Evolutionary conservation across 257 asterid genomes (phyloP), one percentile per base, ranked within the genome.

Genomic region (Solanum virginianum): DNA sequence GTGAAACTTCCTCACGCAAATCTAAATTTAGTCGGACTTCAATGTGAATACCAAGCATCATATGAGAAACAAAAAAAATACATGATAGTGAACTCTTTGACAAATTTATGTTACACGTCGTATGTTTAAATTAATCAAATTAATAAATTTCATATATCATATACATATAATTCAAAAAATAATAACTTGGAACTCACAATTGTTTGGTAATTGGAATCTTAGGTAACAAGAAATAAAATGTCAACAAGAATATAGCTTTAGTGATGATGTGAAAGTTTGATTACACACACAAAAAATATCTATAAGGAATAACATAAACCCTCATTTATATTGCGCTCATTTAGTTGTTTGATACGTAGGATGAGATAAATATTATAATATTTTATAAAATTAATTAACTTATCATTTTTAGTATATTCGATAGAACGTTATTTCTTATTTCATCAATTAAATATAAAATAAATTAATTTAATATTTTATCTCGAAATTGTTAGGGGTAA

Each of bases 1-100:
- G 41, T 4, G 6, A 5, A 5, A 36, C 0, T 4, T 36, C 0
- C 0, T 5, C 5, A 36, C 41, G 41, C 6, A 2, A 36, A 5
- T 36, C 0, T 6, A 36, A 1, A 36, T 36, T 36, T 36, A 36
- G 41, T 36, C 41, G 6, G 41, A 36, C 41, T 36, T 0, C 41
- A 36, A 36, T 36, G 6, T 36, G 6, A 5, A 36, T 36, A 36
- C 1, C 6, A 5, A 36, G 4, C 41, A 36, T 36, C 7, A 5
- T 0, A 36, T 36, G 41, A 36, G 4, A 32, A 32, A 32, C 0
- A 36, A 36, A 36, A 36, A 36, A 36, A 36, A 4, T 0, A 36
- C 41, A 36, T 36, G 41, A 36, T 36, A 36, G 2, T 36, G 0
- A 36, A 5, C 6, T 5, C 7, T 36, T 36, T 36, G 41, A 0